Percentiles rank a stretch among this genome's conserved stretches.
phyloP scores from a whole-genome alignment of 371 early-diverging fungal species.

The Gilbertella persicaria region DNA sequence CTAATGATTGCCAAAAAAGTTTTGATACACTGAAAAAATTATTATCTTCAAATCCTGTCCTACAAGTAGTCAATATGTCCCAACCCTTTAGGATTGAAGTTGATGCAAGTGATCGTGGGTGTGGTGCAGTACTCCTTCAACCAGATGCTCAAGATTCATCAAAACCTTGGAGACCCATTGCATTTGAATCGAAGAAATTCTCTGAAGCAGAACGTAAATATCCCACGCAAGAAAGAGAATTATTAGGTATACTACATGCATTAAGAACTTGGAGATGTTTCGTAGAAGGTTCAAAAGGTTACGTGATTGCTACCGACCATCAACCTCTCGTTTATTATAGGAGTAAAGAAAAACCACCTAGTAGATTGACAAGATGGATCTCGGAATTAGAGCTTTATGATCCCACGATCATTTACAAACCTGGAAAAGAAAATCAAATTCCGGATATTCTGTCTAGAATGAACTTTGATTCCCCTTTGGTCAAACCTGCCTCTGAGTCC shows the following conservation, averaged over 20 bases:
- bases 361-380: constrained; percentile 23
- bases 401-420: constrained; percentile 28
- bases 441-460: constrained; percentile 27
- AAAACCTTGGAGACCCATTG: constrained; percentile 3
- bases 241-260: constrained; percentile 35
- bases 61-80: background rate
- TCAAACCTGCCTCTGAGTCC: background rate
- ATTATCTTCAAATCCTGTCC: background rate
- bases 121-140: constrained; percentile 3
- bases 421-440: constrained; percentile 27
- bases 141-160: background rate
- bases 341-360: constrained; percentile 25
- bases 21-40: constrained; percentile 4
- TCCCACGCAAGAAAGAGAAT: constrained; percentile 36
- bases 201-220: constrained; percentile 26
- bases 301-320: constrained; percentile 29
- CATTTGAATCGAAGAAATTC: constrained; percentile 33
- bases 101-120: background rate
- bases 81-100: background rate
- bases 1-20: constrained; percentile 4
- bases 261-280: constrained; percentile 34
- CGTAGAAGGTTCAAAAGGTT: constrained; percentile 21
- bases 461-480: constrained; percentile 4
- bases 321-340: constrained; percentile 22
- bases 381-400: constrained; percentile 20